Conservation (phyloP, 257 asterid species). For the Solanum pennellii region DNA sequence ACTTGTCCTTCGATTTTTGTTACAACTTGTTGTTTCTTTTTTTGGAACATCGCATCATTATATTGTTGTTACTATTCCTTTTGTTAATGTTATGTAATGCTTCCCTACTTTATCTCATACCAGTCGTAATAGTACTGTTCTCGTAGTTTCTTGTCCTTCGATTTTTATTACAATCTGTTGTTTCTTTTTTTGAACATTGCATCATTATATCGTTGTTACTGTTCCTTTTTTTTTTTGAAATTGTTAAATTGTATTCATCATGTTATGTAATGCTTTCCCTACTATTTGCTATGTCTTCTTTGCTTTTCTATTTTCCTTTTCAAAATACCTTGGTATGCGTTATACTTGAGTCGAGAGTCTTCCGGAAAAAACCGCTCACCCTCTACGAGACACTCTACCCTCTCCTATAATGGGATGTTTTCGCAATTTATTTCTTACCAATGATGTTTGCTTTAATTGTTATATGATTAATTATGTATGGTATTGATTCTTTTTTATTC, state of each 20-base stretch:
- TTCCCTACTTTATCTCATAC: no score
- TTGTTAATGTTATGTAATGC: neutral
- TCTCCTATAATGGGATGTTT: neutral
- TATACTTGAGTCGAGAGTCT: neutral
- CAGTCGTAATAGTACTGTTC: neutral
- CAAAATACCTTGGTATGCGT: neutral
- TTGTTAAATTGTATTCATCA: neutral
- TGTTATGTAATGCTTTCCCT: neutral
- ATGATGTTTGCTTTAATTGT: neutral
- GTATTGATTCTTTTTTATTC: neutral
- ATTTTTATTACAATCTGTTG: neutral
- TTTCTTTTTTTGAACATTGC: neutral
- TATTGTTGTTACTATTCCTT: neutral
- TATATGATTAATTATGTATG: neutral
- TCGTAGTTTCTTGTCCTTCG: neutral
- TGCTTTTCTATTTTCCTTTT: neutral
- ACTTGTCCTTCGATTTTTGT: neutral
- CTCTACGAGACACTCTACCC: neutral
- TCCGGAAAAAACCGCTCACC: neutral
- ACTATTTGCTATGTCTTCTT: neutral
- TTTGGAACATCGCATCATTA: no score
- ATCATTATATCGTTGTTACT: neutral
- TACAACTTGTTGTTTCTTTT: no score
- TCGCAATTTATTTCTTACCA: neutral
- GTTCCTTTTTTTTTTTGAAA: neutral